Base-by-base conservation (phyloP, 2,329 filamentous ascomycete species). In the Seiridium cupressi region DNA sequence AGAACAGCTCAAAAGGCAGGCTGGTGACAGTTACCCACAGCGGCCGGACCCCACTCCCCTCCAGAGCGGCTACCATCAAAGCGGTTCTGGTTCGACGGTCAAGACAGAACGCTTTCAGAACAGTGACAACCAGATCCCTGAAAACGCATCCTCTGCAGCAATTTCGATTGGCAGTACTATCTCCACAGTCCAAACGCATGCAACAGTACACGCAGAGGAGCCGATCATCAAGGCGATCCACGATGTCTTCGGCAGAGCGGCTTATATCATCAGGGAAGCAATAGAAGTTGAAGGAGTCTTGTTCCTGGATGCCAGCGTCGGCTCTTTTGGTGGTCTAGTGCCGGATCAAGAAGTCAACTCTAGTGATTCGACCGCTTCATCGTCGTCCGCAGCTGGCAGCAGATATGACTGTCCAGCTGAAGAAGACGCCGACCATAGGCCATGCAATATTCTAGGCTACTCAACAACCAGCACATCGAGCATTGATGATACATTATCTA, bases 241-340 rank as follows among this genome's bases (percentile, higher is more conserved):
- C 26, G 51, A 60, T 5, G 62, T 77, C 4, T 80, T 81, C 58
- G 74, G 73, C 3, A 76, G 73, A 10, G 80, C 79, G 3, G 74
- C 78, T 4, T 75, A 74, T 46, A 69, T 81, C 9, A 70, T 82
- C 10, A 68, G 76, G 5, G 72, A 80, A 48, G 76, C 77, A 1
- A 68, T 81, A 3, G 74, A 77, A 36, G 74, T 76, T 0, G 76
- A 81, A 36, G 79, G 79, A 0, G 68, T 70, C 2, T 44, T 74
- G 1, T 76, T 74, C 55, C 62, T 76, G 1, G 73, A 76, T 57
- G 74, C 73, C 3, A 62, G 56, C 10, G 49, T 63, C 8, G 58
- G 60, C 4, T 61, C 63, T 1, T 70, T 64, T 48, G 60, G 57
- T 13, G 61, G 59, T 31, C 40, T 59, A 44, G 46, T 61, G 34